These are phyloP conservation scores for Ophiostoma piceae DNA, from an alignment of 2,329 filamentous ascomycete species.

Conservation along the genomic window DNA sequence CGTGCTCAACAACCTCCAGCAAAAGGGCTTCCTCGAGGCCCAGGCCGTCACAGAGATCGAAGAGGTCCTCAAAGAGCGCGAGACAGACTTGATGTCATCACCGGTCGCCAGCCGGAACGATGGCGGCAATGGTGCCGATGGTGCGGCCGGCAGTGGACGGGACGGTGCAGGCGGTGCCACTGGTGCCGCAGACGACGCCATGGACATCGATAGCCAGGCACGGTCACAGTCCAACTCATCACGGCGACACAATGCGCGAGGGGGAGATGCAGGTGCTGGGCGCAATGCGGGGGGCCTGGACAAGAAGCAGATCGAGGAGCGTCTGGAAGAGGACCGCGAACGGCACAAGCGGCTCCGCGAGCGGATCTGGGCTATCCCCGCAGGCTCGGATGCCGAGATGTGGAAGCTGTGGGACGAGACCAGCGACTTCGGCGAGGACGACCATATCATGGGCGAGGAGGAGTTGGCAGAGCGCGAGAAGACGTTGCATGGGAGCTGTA, in stretches of 20 bases:
- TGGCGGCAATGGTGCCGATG: not conserved
- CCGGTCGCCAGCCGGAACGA: conserved; percentile 32
- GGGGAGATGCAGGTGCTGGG: conserved; percentile 12
- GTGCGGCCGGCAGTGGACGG: not conserved
- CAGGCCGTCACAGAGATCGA: conserved; percentile 76
- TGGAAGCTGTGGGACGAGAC: conserved; percentile 80
- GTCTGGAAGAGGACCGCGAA: conserved; percentile 95
- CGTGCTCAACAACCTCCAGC: conserved; percentile 63
- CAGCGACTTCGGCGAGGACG: conserved; percentile 82
- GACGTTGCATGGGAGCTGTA: conserved; percentile 36
- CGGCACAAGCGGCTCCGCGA: conserved; percentile 87
- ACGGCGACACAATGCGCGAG: conserved; percentile 12
- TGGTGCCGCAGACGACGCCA: conserved; percentile 3
- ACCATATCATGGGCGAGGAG: conserved; percentile 70
- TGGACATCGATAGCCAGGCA: conserved; percentile 38
- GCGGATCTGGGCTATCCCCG: conserved; percentile 83
- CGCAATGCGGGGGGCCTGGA: conserved; percentile 49
- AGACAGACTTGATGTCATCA: conserved; percentile 56
- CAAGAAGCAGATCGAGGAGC: conserved; percentile 85
- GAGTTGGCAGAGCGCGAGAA: conserved; percentile 53
- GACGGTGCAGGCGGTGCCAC: not conserved
- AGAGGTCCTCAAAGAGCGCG: conserved; percentile 73
- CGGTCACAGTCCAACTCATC: conserved; percentile 38
- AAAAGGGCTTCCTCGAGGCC: conserved; percentile 65
- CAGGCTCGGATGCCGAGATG: conserved; percentile 63